These are phyloP conservation scores for Lecanicillium sp. DNA, from an alignment of 2,329 filamentous ascomycete genomes.

Conservation along the genomic window DNA sequence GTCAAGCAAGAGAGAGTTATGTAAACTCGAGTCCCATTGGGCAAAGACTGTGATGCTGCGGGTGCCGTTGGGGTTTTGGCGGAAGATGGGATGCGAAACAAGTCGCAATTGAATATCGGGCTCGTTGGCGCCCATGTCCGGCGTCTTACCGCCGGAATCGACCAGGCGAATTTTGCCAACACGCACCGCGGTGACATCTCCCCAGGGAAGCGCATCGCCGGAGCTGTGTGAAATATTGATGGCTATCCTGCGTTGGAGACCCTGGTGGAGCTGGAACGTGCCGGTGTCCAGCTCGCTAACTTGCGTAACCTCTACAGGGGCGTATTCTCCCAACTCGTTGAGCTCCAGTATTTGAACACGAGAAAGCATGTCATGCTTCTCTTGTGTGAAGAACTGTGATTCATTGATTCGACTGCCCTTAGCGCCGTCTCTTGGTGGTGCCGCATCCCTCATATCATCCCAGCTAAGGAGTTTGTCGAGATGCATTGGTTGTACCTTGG, in stretches of 20 bases:
- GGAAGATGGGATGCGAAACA: slow-evolving; percentile 70
- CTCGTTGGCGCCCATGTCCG: slow-evolving; percentile 66
- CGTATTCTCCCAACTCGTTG: slow-evolving; percentile 83
- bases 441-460: slow-evolving; percentile 92
- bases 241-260: slow-evolving; percentile 79
- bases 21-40: slow-evolving; percentile 94
- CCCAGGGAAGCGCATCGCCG: slow-evolving; percentile 82
- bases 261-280: slow-evolving; percentile 91
- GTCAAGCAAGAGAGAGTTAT: slow-evolving; percentile 89
- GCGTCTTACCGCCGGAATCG: slow-evolving; percentile 77
- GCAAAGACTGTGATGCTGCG: slow-evolving; percentile 79
- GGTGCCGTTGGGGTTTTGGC: slow-evolving; percentile 84
- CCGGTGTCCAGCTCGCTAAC: slow-evolving; percentile 77
- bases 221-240: slow-evolving; percentile 89
- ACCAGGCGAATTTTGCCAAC: slow-evolving; percentile 78
- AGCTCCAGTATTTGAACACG: slow-evolving; percentile 86
- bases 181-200: slow-evolving; percentile 69
- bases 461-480: slow-evolving; percentile 95
- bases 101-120: slow-evolving; percentile 73
- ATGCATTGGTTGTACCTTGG: slow-evolving; percentile 86
- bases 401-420: slow-evolving; percentile 72
- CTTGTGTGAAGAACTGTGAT: slow-evolving; percentile 86
- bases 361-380: slow-evolving; percentile 88
- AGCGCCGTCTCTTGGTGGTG: slow-evolving; percentile 49
- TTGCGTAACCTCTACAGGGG: slow-evolving; percentile 89